These are phyloP conservation scores for Sporopachydermia quercuum DNA, from an alignment of 805 yeast genomes.

Conservation along the genomic window DNA sequence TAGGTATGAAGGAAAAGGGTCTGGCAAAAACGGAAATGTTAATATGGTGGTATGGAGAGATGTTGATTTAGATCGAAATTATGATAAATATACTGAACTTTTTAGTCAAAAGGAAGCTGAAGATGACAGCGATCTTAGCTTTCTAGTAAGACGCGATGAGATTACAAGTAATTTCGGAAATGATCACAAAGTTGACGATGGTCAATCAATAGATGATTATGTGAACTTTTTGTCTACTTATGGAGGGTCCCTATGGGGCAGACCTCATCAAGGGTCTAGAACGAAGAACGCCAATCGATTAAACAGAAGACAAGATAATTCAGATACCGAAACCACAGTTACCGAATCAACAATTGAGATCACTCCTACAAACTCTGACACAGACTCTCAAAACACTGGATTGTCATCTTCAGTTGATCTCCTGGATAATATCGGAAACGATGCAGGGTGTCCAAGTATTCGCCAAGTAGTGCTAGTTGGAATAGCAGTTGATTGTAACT, in stretches of 20 bases:
- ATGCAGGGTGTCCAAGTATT: slow-evolving; percentile 18
- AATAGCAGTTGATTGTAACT: slow-evolving; percentile 22
- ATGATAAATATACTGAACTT: slow-evolving; percentile 5
- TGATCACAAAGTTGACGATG: slow-evolving; percentile 11
- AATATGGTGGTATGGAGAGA: slow-evolving; percentile 16
- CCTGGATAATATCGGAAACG: slow-evolving; percentile 14
- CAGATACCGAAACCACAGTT: background rate
- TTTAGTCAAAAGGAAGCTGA: slow-evolving; percentile 6
- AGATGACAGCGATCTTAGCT: slow-evolving; percentile 4
- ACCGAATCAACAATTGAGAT: slow-evolving; percentile 2
- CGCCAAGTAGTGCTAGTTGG: slow-evolving; percentile 21
- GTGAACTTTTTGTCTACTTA: background rate
- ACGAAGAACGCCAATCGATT: no score
- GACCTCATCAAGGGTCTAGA: no score
- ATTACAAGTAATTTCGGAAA: background rate
- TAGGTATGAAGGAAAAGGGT: slow-evolving; percentile 3
- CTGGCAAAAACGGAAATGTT: slow-evolving; percentile 2
- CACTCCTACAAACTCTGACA: background rate
- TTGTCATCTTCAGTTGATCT: slow-evolving; percentile 11
- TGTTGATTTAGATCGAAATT: slow-evolving; percentile 10
- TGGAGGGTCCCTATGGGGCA: background rate
- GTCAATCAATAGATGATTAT: slow-evolving; percentile 14
- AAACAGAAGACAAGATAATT: background rate
- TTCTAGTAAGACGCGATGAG: slow-evolving; percentile 3
- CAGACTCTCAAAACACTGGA: background rate